Evolutionary conservation across 2,329 filamentous ascomycete species (phyloP), one percentile per base, ranked within the genome.

Genomic region (Xylaria polymorpha): DNA sequence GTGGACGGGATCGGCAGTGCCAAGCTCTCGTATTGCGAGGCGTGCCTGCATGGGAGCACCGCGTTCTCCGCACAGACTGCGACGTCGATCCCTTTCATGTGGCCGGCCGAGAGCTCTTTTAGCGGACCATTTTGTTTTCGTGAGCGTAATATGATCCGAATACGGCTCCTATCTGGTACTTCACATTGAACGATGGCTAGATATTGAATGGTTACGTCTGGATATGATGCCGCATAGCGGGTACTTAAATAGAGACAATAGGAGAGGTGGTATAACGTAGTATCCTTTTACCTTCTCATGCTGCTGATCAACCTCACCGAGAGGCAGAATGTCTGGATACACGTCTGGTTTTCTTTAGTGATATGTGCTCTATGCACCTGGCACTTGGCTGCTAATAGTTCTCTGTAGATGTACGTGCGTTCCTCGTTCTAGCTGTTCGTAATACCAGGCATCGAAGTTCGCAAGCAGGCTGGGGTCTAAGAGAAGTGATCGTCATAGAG

Each of bases 11-110:
- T 70, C 68, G 65, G 57, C 68, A 68, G 62, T 44, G 68, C 68
- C 68, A 70, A 70, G 68, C 61, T 65, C 68, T 70, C 68, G 68
- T 70, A 70, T 70, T 68, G 64, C 53, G 48, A 53, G 43, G 57
- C 29, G 43, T 51, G 51, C 65, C 29, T 68, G 68, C 68, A 68
- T 68, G 12, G 51, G 22, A 64, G 43, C 48, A 37, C 60, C 56
- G 57, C 22, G 43, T 60, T 68, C 68, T 61, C 68, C 66, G 61
- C 68, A 68, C 57, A 63, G 43, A 39, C 58, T 66, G 56, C 53
- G 20, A 53, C 48, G 14, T 56, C 35, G 29, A 66, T 58, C 48
- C 25, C 56, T 43, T 32, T 37, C 50, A 50, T 15, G 59, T 46
- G 43, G 35, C 55, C 25, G 50, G 43, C 51, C 39, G 58, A 44